Evolutionary conservation across 192 early-diverging fungal genomes (phyloP).

Genomic region (Gryganskiella cystojenkinii): DNA sequence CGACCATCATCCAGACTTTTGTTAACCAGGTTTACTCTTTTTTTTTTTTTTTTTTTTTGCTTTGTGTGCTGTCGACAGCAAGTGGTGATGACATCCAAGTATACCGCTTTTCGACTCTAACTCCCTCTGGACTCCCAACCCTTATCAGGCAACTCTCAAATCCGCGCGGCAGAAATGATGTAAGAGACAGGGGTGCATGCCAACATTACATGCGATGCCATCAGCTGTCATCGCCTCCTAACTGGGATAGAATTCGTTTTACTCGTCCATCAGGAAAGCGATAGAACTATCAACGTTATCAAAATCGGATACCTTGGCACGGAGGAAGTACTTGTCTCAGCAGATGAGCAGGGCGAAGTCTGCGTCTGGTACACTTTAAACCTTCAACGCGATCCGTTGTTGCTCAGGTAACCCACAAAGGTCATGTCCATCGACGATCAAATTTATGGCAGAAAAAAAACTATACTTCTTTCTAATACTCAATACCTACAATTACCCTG

Average conservation of each 20-base stretch:
- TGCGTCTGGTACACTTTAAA: constrained; percentile 61
- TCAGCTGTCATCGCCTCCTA: too few relatives aligned
- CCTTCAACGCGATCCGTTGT: constrained; percentile 51
- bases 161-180: constrained; percentile 27
- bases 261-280: too few relatives aligned
- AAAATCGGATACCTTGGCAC: constrained; percentile 60
- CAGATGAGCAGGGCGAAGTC: constrained; percentile 64
- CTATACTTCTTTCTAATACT: too few relatives aligned
- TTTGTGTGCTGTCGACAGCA: constrained; percentile 15
- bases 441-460: too few relatives aligned
- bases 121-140: constrained; percentile 19
- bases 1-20: too few relatives aligned
- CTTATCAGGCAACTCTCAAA: constrained; percentile 12
- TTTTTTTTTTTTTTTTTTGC: neutral
- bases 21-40: neutral
- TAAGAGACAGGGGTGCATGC: neutral
- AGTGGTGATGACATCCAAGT: constrained; percentile 38
- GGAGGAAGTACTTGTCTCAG: constrained; percentile 65
- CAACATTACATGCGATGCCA: neutral
- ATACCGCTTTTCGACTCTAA: constrained; percentile 36
- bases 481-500: too few relatives aligned
- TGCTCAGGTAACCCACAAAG: constrained; percentile 62
- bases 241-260: too few relatives aligned
- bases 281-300: constrained; percentile 66
- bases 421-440: too few relatives aligned